Evolutionary conservation across 169 alveolate genomes (phyloP), one percentile per base, ranked within the genome.

Genomic region (Plasmodium blacklocki): DNA sequence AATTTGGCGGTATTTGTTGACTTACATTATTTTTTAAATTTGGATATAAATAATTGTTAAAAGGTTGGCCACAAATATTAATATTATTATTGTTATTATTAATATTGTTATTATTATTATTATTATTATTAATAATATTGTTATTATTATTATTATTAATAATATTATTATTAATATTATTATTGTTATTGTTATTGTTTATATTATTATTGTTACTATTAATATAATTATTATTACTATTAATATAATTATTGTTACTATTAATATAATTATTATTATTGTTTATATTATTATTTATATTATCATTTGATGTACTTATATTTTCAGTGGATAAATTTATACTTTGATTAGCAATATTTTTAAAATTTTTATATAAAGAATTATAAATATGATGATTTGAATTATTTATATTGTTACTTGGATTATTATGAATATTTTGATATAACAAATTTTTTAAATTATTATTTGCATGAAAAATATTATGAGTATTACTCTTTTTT

Each of bases 51-150:
- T n/a, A n/a, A 54, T 54, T 54, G 6, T 54, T 54, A 14, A 54
- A n/a, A 54, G 18, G 8, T 62, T 62, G 71, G 14, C 71, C 14
- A n/a, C 8, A 54, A 54, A 54, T 54, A 54, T 54, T 52, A 15
- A 7, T 52, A 12, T n/a, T 54, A 54, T 54, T 54, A n/a, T 54
- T 9, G 2, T 4, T 15, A n/a, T 14, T n/a, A 54, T n/a, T 6
- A 54, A 14, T 52, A n/a, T 52, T 52, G 8, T n/a, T 6, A 54
- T 0, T 54, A n/a, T 54, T 14, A 2, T 15, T 15, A n/a, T 3
- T n/a, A 54, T n/a, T 54, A 54, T 50, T 50, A n/a, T 50, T 50
- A 11, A 1, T 0, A 50, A 11, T 50, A 11, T 50, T 11, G 4
- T n/a, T n/a, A 12, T 11, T 12, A 50, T 12, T 0, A 50, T 2